Percentiles rank a stretch among this genome's conserved stretches.
phyloP scores from a whole-genome alignment of 331 rosid species.

The Saraca asoca region DNA sequence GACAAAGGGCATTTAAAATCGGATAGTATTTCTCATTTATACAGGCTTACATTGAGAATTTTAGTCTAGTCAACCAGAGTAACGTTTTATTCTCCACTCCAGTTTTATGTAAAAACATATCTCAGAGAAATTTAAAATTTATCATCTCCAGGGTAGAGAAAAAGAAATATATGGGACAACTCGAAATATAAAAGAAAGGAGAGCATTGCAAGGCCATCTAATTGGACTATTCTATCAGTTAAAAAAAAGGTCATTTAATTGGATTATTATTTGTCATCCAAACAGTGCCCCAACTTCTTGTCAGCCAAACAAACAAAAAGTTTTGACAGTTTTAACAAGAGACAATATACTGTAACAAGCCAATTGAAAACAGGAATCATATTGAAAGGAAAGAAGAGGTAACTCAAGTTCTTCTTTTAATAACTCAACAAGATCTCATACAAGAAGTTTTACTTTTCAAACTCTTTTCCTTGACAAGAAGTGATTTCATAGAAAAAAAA shows the following conservation, averaged over 20 bases:
- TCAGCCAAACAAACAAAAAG: neutral
- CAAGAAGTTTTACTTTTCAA: too few species aligned
- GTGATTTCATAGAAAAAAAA: too few species aligned
- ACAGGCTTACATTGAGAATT: neutral
- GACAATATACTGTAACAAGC: too few species aligned
- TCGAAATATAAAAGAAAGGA: neutral
- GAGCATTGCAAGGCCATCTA: slow-evolving; percentile 16
- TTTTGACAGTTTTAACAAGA: neutral
- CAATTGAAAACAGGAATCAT: too few species aligned
- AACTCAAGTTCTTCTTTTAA: too few species aligned
- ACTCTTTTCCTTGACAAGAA: too few species aligned
- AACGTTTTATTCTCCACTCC: slow-evolving; percentile 2
- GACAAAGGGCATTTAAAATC: slow-evolving; percentile 2
- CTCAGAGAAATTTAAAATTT: neutral
- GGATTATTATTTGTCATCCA: neutral
- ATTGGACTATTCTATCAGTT: neutral
- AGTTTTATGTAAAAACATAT: neutral
- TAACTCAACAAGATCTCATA: too few species aligned
- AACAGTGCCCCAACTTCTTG: neutral
- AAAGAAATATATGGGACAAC: slow-evolving; percentile 3
- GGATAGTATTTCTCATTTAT: slow-evolving; percentile 8
- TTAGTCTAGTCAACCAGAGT: neutral
- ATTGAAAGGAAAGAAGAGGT: too few species aligned
- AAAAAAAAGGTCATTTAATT: too few species aligned
- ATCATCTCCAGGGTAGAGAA: neutral